Percentiles rank a stretch among this genome's conserved stretches.
These are phyloP conservation scores for Suillus americanus DNA, from an alignment of 768 basidiomycete species.

Conservation along the genomic window DNA sequence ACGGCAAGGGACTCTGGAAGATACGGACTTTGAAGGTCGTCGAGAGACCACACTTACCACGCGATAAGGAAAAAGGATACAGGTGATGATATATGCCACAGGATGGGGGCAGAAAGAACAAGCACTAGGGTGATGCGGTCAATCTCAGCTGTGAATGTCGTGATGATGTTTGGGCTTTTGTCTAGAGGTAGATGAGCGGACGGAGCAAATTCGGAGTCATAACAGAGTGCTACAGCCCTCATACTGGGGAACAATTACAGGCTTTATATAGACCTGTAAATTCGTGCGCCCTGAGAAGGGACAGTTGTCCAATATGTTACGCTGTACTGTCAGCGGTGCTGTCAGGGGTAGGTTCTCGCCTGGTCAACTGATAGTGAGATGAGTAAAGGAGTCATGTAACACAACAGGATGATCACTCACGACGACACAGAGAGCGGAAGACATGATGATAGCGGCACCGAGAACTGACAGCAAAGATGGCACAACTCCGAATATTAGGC, in stretches of 20 bases:
- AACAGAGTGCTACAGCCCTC: background rate
- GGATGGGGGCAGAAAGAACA: background rate
- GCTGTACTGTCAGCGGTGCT: background rate
- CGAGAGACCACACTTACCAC: background rate
- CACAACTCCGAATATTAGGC: slow-evolving; percentile 56
- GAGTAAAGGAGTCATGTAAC: background rate
- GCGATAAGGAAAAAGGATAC: background rate
- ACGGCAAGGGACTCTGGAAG: background rate
- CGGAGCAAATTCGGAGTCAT: background rate
- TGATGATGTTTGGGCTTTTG: background rate
- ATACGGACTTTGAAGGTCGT: no score
- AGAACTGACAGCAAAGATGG: slow-evolving; percentile 60
- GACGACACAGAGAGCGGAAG: slow-evolving; percentile 62
- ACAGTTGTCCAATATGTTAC: background rate
- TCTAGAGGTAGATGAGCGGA: background rate
- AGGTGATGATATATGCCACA: background rate
- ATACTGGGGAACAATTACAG: background rate
- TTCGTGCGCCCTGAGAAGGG: background rate
- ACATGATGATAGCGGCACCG: slow-evolving; percentile 65
- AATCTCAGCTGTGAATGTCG: background rate
- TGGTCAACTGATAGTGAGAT: background rate
- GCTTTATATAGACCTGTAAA: background rate
- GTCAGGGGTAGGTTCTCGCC: background rate
- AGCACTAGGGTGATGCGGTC: background rate
- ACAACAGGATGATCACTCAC: slow-evolving; percentile 37